Base-by-base conservation (phyloP, 202 grass and related monocot genomes). In the Elaeis oleifera region DNA sequence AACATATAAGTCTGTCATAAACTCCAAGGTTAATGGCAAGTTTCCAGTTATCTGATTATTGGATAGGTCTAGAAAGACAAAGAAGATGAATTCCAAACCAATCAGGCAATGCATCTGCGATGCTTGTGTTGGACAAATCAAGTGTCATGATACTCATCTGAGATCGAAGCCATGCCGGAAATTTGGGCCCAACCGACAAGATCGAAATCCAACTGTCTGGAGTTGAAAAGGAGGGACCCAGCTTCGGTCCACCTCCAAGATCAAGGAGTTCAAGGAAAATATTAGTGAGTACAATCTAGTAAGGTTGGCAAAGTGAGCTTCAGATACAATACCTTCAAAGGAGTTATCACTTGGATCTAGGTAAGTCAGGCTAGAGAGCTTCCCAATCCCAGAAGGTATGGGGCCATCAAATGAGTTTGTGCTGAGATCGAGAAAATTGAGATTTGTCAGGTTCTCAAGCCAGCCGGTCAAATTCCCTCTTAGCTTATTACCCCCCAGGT, bases 221-320 rank as follows among this genome's bases (percentile, higher is more conserved):
- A 89, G 72, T 18, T 85, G 81, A 65, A 84, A 84, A 2, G 63
- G 59, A 25, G 78, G 86, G 20, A 70, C 1, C 86, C 81, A 90
- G 2, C 54, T 49, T 2, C 49, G 29, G 15, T 72, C 23, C 1
- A 64, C 5, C 9, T 14, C n/a, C 19, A 84, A 72, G n/a, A 13
- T 57, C 0, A 81, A 23, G 0, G 7, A 28, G 67, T 84, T 84
- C 0, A 44, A 54, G 58, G 70, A 48, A 36, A 89, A 51, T 54
- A 14, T 0, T 59, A 81, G 53, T 14, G 21, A 23, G 4, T 67
- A 4, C 23, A 89, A 61, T 58, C 57, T 59, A 72, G 74, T 53
- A 8, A 85, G 25, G 69, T 76, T 79, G 6, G 52, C 13, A 51
- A 82, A 64, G 60, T 69, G 63, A 0, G 27, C 5, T 23, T 59